phyloP scores from a whole-genome alignment of 2,329 filamentous ascomycete genomes.

The Pleomassaria siparia region DNA sequence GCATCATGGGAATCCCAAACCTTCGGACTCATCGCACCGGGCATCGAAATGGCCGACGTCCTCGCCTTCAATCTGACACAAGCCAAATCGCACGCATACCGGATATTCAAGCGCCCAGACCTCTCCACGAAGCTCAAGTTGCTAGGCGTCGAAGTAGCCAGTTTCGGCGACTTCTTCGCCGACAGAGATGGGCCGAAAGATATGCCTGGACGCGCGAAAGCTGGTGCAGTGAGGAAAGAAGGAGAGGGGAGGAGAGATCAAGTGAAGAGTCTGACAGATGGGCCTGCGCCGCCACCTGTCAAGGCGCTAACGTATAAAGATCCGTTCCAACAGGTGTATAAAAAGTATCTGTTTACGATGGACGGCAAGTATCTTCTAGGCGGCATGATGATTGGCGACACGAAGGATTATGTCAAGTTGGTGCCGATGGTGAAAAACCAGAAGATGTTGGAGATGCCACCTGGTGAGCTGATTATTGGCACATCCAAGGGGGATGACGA shows the following conservation, averaged over 20 bases:
- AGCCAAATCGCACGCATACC: constrained; percentile 68
- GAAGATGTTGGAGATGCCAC: constrained; percentile 75
- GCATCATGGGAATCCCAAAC: constrained; percentile 87
- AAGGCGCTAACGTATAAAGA: constrained; percentile 88
- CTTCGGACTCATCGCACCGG: constrained; percentile 85
- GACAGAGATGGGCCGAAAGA: constrained; percentile 79
- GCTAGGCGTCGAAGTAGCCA: constrained; percentile 86
- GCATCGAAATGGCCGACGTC: constrained; percentile 90
- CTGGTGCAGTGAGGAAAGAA: constrained; percentile 49
- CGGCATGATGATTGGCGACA: constrained; percentile 98
- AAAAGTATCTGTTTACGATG: constrained; percentile 88
- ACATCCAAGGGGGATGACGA: constrained; percentile 73
- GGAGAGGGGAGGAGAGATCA: constrained; percentile 43
- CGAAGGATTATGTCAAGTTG: constrained; percentile 84
- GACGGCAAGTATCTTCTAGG: constrained; percentile 89
- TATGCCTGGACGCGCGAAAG: constrained; percentile 62
- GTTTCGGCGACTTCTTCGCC: constrained; percentile 92
- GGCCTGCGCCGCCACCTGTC: constrained; percentile 62
- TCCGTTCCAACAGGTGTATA: constrained; percentile 85
- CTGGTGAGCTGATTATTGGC: constrained; percentile 81
- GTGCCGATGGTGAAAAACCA: constrained; percentile 85
- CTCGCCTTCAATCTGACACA: constrained; percentile 89
- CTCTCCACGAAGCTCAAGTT: constrained; percentile 91
- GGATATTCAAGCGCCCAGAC: constrained; percentile 78
- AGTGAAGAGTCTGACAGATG: constrained; percentile 57